Conservation (phyloP, 2,329 filamentous ascomycete species). For the Gremmenia infestans region DNA sequence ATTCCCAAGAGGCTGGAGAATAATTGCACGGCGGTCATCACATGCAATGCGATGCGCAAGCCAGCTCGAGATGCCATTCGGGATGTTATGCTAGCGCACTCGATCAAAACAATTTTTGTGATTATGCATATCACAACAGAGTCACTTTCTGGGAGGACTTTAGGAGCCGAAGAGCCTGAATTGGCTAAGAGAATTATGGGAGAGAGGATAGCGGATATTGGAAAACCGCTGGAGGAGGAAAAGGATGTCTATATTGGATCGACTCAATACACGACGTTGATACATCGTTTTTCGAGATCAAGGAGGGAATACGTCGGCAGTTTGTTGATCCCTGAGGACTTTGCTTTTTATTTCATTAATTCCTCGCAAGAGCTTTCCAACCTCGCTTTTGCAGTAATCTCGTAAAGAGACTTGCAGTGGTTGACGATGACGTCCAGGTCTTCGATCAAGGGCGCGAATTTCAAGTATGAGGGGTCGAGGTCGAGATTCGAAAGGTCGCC, state of each 20-base stretch:
- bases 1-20: not conserved
- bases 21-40: constrained; percentile 3
- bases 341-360: too few relatives aligned
- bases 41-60: constrained; percentile 5
- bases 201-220: constrained; percentile 8
- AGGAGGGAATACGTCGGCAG: constrained; percentile 5
- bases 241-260: constrained; percentile 8
- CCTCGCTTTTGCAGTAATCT: too few relatives aligned
- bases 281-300: constrained; percentile 3
- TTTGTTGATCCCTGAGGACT: not conserved
- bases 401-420: too few relatives aligned
- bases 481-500: too few relatives aligned
- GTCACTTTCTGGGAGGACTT: constrained; percentile 9
- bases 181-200: constrained; percentile 10
- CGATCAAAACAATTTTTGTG: constrained; percentile 4
- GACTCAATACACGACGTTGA: constrained; percentile 9
- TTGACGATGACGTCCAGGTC: too few relatives aligned
- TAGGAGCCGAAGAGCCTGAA: constrained; percentile 9
- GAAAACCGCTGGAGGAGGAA: constrained; percentile 6
- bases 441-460: too few relatives aligned
- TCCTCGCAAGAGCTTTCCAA: too few relatives aligned
- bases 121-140: constrained; percentile 10
- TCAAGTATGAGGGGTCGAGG: too few relatives aligned
- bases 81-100: constrained; percentile 2
- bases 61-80: constrained; percentile 7